A percentile compares a stretch with the other conserved stretches of the same genome.
Evolutionary conservation across 1,284 basidiomycete species (phyloP).

Genomic region (Marasmius sp.): DNA sequence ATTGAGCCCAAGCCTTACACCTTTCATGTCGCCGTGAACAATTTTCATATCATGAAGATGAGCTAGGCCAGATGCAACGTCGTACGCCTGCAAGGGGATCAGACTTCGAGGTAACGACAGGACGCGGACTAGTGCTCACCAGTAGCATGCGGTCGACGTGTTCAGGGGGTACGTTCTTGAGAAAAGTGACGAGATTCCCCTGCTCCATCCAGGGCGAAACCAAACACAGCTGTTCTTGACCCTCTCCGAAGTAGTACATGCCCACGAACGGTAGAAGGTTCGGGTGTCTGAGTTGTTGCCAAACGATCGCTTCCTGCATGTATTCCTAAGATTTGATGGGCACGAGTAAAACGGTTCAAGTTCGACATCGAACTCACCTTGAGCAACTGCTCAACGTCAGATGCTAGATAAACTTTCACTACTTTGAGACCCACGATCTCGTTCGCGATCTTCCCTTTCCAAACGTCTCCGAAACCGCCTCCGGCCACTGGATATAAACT

Average conservation of each 20-base stretch:
- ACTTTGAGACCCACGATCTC: background rate
- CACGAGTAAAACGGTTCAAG: too few relatives aligned
- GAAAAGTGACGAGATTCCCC: background rate
- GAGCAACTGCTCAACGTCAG: background rate
- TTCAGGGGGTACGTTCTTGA: background rate
- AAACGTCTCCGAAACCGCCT: slow-evolving; percentile 6
- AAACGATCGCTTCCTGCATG: background rate
- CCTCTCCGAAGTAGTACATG: background rate
- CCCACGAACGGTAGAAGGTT: background rate
- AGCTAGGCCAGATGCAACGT: slow-evolving; percentile 29
- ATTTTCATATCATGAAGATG: slow-evolving; percentile 34
- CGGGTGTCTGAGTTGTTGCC: background rate
- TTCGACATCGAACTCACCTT: background rate
- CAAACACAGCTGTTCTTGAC: background rate
- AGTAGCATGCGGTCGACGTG: background rate
- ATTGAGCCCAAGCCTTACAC: slow-evolving; percentile 25
- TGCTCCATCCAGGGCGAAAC: background rate
- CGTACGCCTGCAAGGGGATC: slow-evolving; percentile 24
- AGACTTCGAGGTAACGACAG: too few relatives aligned
- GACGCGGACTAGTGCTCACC: background rate
- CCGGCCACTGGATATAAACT: background rate
- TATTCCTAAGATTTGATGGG: background rate
- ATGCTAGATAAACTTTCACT: background rate
- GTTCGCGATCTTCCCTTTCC: background rate
- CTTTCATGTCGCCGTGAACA: slow-evolving; percentile 39